These are phyloP conservation scores for Marchantia polymorpha DNA, from an alignment of 225 moss, liverwort and hornwort species.

Conservation along the genomic window DNA sequence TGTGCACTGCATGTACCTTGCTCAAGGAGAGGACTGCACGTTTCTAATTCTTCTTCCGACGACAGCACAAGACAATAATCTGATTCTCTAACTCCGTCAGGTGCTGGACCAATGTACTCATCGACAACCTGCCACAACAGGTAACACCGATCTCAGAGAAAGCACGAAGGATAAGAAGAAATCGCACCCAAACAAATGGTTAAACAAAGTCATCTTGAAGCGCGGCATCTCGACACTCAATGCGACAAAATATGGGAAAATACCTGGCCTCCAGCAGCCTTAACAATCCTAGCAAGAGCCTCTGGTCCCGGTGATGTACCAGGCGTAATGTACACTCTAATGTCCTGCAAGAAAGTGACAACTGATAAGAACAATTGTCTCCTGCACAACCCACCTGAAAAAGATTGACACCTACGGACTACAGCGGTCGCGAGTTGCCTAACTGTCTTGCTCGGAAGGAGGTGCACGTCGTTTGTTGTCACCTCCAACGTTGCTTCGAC, in stretches of 20 bases:
- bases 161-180: background rate
- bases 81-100: conserved; percentile 49
- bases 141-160: background rate
- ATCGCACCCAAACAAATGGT: background rate
- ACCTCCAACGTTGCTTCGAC: background rate
- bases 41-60: conserved; percentile 70
- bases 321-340: conserved; percentile 75
- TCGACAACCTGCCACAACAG: conserved; percentile 61
- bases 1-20: conserved; percentile 46
- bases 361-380: conserved; percentile 5
- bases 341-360: conserved; percentile 41
- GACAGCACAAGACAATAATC: conserved; percentile 77
- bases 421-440: background rate
- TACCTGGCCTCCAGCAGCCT: conserved; percentile 88
- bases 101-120: conserved; percentile 63
- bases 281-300: conserved; percentile 75
- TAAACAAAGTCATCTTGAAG: background rate
- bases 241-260: background rate
- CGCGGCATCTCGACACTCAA: background rate
- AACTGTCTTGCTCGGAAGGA: too few species aligned
- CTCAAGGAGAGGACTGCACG: conserved; percentile 69
- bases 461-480: too few species aligned
- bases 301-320: conserved; percentile 76
- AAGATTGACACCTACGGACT: background rate
- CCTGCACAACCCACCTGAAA: background rate